phyloP scores from a whole-genome alignment of 73 alveolate genomes.

The Tetrahymena borealis region DNA sequence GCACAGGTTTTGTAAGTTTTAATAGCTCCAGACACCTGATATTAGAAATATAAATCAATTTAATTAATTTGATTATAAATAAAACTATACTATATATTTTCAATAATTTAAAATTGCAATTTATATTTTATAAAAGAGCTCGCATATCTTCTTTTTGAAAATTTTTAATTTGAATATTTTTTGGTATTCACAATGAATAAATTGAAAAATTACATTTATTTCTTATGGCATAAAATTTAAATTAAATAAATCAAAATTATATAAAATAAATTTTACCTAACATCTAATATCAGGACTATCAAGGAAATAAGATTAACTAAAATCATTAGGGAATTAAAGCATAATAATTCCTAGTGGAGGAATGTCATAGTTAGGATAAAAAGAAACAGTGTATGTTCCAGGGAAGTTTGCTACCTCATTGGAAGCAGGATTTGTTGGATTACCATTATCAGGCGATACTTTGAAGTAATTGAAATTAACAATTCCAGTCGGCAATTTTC shows the following conservation, averaged over 20 bases:
- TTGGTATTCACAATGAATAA: too few relatives aligned
- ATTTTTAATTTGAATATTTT: too few relatives aligned
- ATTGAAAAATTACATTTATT: too few relatives aligned
- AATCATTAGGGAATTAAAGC: conserved; percentile 7
- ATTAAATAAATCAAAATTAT: not conserved
- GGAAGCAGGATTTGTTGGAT: conserved; percentile 15
- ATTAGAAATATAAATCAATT: too few relatives aligned
- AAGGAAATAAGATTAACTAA: not conserved
- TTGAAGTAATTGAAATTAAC: conserved; percentile 22
- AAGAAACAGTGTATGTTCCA: conserved; percentile 22
- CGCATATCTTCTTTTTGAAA: too few relatives aligned
- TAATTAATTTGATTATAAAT: too few relatives aligned
- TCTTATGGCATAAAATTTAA: not conserved
- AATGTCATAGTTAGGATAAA: conserved; percentile 17
- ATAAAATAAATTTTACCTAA: not conserved
- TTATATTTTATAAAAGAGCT: too few relatives aligned
- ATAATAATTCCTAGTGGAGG: conserved; percentile 10
- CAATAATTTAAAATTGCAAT: too few relatives aligned
- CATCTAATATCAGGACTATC: not conserved
- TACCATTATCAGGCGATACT: conserved; percentile 41
- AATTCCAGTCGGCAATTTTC: conserved; percentile 9
- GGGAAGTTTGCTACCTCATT: conserved; percentile 5
- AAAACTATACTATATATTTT: too few relatives aligned
- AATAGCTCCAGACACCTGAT: conserved; percentile 25
- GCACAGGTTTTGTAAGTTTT: conserved; percentile 4